Evolutionary conservation across 1,284 basidiomycete species (phyloP), one percentile per base, ranked within the genome.

Genomic region (Cerioporus squamosus): DNA sequence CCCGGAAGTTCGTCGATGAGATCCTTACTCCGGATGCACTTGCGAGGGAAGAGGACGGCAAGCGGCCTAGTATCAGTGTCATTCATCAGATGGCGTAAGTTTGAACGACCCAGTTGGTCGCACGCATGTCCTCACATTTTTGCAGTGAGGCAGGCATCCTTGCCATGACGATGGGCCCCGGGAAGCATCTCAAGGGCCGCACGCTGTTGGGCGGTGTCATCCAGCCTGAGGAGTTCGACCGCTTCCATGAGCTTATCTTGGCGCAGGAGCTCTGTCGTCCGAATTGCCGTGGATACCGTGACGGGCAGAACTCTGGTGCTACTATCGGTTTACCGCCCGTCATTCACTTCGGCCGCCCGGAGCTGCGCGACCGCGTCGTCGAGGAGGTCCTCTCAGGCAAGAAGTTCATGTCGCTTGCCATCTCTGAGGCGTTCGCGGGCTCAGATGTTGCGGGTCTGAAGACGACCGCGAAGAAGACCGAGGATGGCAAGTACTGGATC

Each of bases 151-250:
- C 85, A 48, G 88, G 94, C 63, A 68, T 96, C 58, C 88, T 93
- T 68, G 91, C 93, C 5, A 97, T 97, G 95, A 85, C 94, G 50
- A 77, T 97, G 70, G 96, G 96, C 20, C 89, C 89, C 5, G 90
- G 90, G 33, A 87, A 87, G 68, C 95, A 97, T 70, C 79, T 98
- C 20, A 81, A 93, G 71, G 95, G 95, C 3, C 82, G 87, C 23
- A 85, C 81, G 24, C 79, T 98, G 12, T 89, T 95, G 81, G 85
- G 85, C 55, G 96, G 91, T 8, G 70, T 90, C 23, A 87, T 97
- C 57, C 90, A 87, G 69, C 92, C 93, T 9, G 95, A 97, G 72
- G 88, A 97, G 70, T 91, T 89, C 68, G 86, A 93, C 69, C 91
- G 90, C 71, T 93, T 94, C 79, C 90, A 92, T 66, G 63, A 66